Evolutionary conservation across 257 asterid genomes (phyloP).

Genomic region (Rubia yunnanensis): DNA sequence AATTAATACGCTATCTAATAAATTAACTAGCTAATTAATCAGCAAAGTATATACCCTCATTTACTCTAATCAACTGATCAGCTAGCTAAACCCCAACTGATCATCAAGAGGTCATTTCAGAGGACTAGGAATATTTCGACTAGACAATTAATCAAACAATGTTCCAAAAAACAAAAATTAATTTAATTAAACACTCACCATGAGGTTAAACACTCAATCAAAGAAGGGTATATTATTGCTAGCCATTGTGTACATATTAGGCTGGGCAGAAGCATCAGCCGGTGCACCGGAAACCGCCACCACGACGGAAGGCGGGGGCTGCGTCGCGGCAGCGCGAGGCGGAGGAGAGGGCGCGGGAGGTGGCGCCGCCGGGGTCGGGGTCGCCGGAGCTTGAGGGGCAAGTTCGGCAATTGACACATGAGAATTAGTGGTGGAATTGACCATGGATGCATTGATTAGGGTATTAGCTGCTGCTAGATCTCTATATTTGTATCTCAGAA

Average conservation of each 20-base stretch:
- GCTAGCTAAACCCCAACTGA: neutral
- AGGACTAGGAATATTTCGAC: neutral
- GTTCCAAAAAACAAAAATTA: neutral
- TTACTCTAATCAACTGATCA: neutral
- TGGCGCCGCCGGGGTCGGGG: constrained; percentile 35
- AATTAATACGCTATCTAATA: neutral
- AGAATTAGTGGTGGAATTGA: neutral
- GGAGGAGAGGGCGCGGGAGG: constrained; percentile 18
- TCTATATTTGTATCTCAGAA: constrained; percentile 58
- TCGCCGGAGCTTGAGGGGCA: constrained; percentile 60
- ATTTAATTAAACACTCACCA: neutral
- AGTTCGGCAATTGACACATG: constrained; percentile 43
- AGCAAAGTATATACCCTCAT: neutral
- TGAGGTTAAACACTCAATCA: constrained; percentile 16
- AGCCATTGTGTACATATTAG: constrained; percentile 31
- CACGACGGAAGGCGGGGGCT: constrained; percentile 26
- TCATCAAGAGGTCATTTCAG: neutral
- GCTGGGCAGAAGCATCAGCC: constrained; percentile 26
- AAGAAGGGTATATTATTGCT: constrained; percentile 58
- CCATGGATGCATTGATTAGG: constrained; percentile 40
- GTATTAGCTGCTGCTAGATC: constrained; percentile 50
- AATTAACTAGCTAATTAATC: neutral
- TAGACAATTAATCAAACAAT: neutral
- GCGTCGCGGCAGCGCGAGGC: constrained; percentile 19
- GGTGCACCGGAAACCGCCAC: constrained; percentile 27